Evolutionary conservation across 306 rosid genomes (phyloP).

Genomic region (Astragalus glycyphyllos): DNA sequence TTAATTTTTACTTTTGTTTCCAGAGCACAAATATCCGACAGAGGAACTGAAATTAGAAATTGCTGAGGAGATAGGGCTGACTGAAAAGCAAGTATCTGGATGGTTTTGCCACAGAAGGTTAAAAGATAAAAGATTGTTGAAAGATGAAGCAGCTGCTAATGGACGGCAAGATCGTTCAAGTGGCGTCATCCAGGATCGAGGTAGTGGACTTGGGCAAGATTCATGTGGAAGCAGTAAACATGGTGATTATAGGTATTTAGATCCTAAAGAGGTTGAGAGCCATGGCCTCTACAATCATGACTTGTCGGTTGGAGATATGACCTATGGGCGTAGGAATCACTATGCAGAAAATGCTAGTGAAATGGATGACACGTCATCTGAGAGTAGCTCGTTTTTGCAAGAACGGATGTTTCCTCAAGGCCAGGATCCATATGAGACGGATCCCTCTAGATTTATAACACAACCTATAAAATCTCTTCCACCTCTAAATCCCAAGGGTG

Average conservation of each 20-base stretch:
- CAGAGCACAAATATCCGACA: slow-evolving; percentile 92
- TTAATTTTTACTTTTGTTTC: slow-evolving; percentile 22
- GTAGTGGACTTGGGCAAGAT: slow-evolving; percentile 96
- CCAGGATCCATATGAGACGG: slow-evolving; percentile 68
- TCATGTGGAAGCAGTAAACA: slow-evolving; percentile 98
- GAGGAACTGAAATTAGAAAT: slow-evolving; percentile 84
- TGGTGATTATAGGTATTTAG: slow-evolving; percentile 72
- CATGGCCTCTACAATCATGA: slow-evolving; percentile 71
- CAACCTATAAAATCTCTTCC: slow-evolving; percentile 64
- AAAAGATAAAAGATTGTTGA: slow-evolving; percentile 78
- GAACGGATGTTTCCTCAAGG: slow-evolving; percentile 67
- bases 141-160: slow-evolving; percentile 66
- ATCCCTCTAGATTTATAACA: slow-evolving; percentile 64
- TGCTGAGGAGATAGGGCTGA: slow-evolving; percentile 74
- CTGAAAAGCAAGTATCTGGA: slow-evolving; percentile 97
- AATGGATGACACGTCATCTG: slow-evolving; percentile 84
- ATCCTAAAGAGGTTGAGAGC: slow-evolving; percentile 96
- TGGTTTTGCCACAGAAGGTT: slow-evolving; percentile 99
- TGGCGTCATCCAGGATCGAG: slow-evolving; percentile 85
- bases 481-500: slow-evolving; percentile 61
- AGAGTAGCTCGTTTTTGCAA: slow-evolving; percentile 81
- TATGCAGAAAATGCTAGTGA: slow-evolving; percentile 59
- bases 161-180: slow-evolving; percentile 95
- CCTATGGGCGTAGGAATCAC: slow-evolving; percentile 54
- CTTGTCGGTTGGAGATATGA: slow-evolving; percentile 57